Conservation (phyloP, 202 grass and related monocot species). For the Zizania palustris region DNA sequence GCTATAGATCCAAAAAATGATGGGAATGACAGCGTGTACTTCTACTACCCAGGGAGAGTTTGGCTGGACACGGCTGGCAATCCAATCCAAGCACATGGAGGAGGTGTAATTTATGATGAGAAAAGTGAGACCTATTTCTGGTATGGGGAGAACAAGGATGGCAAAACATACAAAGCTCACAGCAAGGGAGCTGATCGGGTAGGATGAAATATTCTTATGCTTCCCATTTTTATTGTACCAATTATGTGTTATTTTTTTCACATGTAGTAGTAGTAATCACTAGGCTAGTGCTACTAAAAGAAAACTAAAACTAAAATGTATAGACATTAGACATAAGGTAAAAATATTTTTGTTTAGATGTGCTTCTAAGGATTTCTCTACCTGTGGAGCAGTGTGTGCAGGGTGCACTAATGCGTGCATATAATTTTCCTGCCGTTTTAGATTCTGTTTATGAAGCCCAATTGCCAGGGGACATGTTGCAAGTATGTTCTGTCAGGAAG, state of each 20-base stretch:
- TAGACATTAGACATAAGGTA: neutral
- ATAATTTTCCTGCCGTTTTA: slow-evolving; percentile 43
- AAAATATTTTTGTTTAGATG: neutral
- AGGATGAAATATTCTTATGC: slow-evolving; percentile 34
- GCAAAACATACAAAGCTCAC: slow-evolving; percentile 86
- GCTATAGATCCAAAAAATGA: slow-evolving; percentile 55
- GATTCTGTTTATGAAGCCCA: slow-evolving; percentile 40
- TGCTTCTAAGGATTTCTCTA: slow-evolving; percentile 10
- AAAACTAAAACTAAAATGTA: slow-evolving; percentile 1
- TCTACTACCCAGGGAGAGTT: slow-evolving; percentile 69
- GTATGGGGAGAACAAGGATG: slow-evolving; percentile 98
- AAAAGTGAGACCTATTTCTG: slow-evolving; percentile 71
- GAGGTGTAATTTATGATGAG: slow-evolving; percentile 78
- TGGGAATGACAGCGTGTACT: slow-evolving; percentile 62
- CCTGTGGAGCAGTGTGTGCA: slow-evolving; percentile 40
- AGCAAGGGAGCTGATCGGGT: slow-evolving; percentile 83
- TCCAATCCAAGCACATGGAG: slow-evolving; percentile 91
- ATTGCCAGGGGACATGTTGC: slow-evolving; percentile 43
- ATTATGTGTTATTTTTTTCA: slow-evolving; percentile 12
- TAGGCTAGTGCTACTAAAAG: neutral
- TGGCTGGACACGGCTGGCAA: slow-evolving; percentile 95
- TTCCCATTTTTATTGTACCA: neutral
- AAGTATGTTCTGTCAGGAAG: slow-evolving; percentile 45
- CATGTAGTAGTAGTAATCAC: slow-evolving; percentile 7
- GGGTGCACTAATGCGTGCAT: slow-evolving; percentile 50